phyloP scores from a whole-genome alignment of 306 rosid species.

The Sindora glabra region DNA sequence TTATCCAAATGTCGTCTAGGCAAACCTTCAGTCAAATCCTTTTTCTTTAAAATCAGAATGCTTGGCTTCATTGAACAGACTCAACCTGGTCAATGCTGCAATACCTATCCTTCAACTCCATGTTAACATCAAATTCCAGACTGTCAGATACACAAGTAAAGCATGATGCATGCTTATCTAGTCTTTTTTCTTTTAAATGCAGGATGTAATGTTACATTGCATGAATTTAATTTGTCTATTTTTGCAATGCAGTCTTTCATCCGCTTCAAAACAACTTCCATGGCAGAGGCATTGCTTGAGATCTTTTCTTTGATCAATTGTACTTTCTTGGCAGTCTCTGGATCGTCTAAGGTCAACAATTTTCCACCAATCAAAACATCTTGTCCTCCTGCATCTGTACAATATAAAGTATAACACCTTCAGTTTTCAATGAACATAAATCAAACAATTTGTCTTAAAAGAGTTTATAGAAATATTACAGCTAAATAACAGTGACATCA shows the following conservation, averaged over 20 bases:
- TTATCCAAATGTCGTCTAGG: not conserved
- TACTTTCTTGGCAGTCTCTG: slow-evolving; percentile 45
- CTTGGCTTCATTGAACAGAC: slow-evolving; percentile 1
- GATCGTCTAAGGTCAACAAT: slow-evolving; percentile 21
- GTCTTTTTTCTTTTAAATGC: slow-evolving; percentile 53
- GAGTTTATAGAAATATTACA: not conserved
- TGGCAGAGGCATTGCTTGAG: slow-evolving; percentile 42
- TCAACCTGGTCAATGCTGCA: slow-evolving; percentile 1
- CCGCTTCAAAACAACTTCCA: slow-evolving; percentile 65
- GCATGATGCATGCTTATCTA: slow-evolving; percentile 20
- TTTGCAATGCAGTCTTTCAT: slow-evolving; percentile 64
- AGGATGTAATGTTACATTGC: slow-evolving; percentile 44
- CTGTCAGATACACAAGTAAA: slow-evolving; percentile 1
- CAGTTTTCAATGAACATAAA: not conserved
- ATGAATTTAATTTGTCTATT: slow-evolving; percentile 58
- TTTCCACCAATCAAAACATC: slow-evolving; percentile 20
- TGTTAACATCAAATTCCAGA: slow-evolving; percentile 7
- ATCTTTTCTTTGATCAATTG: slow-evolving; percentile 57
- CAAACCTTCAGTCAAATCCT: not conserved
- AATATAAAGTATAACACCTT: not conserved
- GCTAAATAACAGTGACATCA: not conserved
- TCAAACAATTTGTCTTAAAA: not conserved
- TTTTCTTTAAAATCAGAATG: slow-evolving; percentile 1
- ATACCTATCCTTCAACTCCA: not conserved
- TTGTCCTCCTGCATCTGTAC: slow-evolving; percentile 34